Base-by-base conservation (phyloP, 805 yeast species). In the Diddensiella santjacobensis region DNA sequence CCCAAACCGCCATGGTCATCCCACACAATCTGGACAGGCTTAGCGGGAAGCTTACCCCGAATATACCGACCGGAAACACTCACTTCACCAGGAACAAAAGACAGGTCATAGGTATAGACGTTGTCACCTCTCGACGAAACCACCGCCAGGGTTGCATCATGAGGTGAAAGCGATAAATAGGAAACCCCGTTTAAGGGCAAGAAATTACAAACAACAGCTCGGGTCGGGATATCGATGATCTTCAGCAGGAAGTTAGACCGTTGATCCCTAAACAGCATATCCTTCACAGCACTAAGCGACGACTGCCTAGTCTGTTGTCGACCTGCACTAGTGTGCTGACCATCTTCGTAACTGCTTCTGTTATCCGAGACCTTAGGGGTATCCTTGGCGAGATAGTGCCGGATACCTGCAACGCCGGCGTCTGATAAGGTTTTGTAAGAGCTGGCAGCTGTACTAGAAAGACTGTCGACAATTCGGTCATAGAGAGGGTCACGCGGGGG, bases 171-270 rank as follows among this genome's bases (percentile, higher is more conserved):
- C 1, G 84, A 78, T 1, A 84, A 60, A 20, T 71, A 64, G 0
- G 87, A 79, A 23, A 83, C 72, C 0, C 87, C 87, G 18, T 77
- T 79, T 0, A 84, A 80, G 0, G 87, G 79, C 37, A 74, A 71
- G 61, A 83, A 80, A 6, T 71, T 55, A 20, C 70, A 67, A 18
- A 72, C 49, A 2, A 69, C 65, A 48, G 63, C 62, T 42, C 66
- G 71, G 24, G 71, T 67, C 2, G 62, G 49, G 24, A 83, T 61
- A 55, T 81, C 84, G 20, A 80, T 51, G 20, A 80, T 56, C 17
- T 75, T 67, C 5, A 81, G 63, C 47, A 70, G 70, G 26, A 50
- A 56, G 11, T 22, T 23, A 19, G 47, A 13, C 5, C 24, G 33
- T 35, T 36, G 54, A 50, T 17, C 71, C 56, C 48, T 58, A 57